Conservation (phyloP, 163 green algal species). For the Chloromonas sp. region DNA sequence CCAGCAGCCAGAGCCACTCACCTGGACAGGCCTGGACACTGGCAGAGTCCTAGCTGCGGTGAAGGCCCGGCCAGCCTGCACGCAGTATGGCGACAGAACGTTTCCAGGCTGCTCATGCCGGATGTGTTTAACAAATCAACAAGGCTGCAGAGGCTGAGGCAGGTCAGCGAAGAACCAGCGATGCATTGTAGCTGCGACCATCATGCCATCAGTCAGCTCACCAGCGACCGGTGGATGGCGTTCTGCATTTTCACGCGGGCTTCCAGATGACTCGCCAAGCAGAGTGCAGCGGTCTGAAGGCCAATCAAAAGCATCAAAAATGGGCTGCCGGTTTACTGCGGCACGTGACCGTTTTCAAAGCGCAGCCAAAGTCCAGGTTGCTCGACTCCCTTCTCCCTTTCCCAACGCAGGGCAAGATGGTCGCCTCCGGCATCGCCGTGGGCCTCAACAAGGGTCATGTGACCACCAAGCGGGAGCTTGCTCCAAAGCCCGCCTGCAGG, state of each 20-base stretch:
- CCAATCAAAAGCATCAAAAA: too few relatives aligned
- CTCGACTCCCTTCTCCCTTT: too few relatives aligned
- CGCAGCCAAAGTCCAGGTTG: too few relatives aligned
- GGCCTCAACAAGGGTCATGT: slow-evolving; percentile 89
- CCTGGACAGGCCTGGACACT: slow-evolving; percentile 11
- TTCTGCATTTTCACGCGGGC: neutral
- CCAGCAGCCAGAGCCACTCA: slow-evolving; percentile 1
- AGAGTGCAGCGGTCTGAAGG: too few relatives aligned
- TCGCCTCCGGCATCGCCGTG: slow-evolving; percentile 73
- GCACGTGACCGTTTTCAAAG: too few relatives aligned
- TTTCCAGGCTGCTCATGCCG: neutral
- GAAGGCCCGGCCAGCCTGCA: slow-evolving; percentile 14
- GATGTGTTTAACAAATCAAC: too few relatives aligned
- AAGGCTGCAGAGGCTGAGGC: too few relatives aligned
- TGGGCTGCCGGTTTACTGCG: too few relatives aligned
- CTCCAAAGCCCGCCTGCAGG: slow-evolving; percentile 45
- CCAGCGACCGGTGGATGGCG: neutral
- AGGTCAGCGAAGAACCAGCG: too few relatives aligned
- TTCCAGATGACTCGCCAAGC: too few relatives aligned
- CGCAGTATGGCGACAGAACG: neutral
- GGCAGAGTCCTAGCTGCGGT: slow-evolving; percentile 13
- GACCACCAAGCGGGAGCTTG: slow-evolving; percentile 75
- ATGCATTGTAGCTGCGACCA: too few relatives aligned
- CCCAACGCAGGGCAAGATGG: neutral
- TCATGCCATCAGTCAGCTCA: neutral